Conservation (phyloP, 2,329 filamentous ascomycete genomes). For the Cylindrodendrum hubeiense region DNA sequence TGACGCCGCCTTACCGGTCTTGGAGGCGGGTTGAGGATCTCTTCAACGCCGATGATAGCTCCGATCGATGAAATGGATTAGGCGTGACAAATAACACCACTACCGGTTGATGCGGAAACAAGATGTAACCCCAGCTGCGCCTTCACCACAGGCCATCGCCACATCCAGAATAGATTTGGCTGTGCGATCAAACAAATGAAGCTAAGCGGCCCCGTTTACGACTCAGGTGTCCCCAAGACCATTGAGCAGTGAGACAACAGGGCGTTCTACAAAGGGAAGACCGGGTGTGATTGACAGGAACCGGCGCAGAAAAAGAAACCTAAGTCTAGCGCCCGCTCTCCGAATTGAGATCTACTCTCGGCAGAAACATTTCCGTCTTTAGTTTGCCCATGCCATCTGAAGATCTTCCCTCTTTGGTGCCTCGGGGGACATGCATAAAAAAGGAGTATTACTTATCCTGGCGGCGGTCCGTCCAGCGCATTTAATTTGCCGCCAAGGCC, state of each 20-base stretch:
- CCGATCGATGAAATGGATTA: background rate
- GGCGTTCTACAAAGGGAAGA: background rate
- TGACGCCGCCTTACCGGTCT: background rate
- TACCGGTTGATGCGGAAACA: background rate
- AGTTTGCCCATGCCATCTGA: conserved; percentile 7
- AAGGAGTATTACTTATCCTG: too few species aligned
- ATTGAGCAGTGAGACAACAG: background rate
- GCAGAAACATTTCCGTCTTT: conserved; percentile 25
- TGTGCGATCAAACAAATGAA: background rate
- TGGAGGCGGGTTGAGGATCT: background rate
- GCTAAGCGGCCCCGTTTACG: background rate
- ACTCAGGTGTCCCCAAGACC: background rate
- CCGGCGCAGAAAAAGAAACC: conserved; percentile 33
- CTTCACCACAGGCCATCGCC: background rate
- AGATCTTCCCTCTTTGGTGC: conserved; percentile 24
- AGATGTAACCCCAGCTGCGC: background rate
- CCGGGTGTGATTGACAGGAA: background rate
- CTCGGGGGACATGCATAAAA: conserved; percentile 3
- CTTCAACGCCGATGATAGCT: background rate
- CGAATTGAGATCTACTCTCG: conserved; percentile 41
- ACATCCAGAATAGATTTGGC: background rate
- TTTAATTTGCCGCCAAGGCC: too few species aligned
- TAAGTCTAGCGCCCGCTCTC: conserved; percentile 23
- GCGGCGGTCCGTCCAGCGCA: too few species aligned
- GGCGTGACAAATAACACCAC: background rate